Conservation (phyloP, 345 rosid species). For the Pugionium dolabratum region DNA sequence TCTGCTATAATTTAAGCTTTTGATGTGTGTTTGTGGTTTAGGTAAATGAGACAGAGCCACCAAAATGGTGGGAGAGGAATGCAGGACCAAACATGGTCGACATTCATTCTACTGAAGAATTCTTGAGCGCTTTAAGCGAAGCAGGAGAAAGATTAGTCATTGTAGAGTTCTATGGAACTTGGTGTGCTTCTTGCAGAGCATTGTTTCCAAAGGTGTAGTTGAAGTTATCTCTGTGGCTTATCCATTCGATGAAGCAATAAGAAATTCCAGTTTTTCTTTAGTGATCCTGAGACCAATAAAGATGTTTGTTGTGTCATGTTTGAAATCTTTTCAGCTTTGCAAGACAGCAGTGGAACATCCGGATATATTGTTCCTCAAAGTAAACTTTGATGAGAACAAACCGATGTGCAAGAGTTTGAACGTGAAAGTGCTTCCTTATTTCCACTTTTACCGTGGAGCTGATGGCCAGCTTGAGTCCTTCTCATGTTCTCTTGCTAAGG, state of each 20-base stretch:
- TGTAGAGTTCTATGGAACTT: constrained; percentile 93
- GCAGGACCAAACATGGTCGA: constrained; percentile 85
- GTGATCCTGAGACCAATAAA: not conserved
- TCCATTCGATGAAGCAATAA: not conserved
- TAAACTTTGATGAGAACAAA: too few relatives aligned
- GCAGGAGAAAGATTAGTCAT: constrained; percentile 85
- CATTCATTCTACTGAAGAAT: constrained; percentile 86
- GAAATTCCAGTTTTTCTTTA: not conserved
- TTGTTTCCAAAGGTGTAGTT: constrained; percentile 70
- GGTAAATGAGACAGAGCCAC: constrained; percentile 60
- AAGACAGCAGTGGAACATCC: constrained; percentile 74
- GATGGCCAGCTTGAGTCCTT: too few relatives aligned
- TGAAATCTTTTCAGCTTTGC: constrained; percentile 58
- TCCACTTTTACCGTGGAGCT: too few relatives aligned
- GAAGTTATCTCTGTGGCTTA: not conserved
- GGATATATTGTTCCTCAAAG: constrained; percentile 45
- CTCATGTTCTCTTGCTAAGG: constrained; percentile 86
- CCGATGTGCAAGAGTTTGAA: too few relatives aligned
- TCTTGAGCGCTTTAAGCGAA: constrained; percentile 66
- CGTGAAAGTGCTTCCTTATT: too few relatives aligned
- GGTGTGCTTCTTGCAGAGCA: constrained; percentile 96
- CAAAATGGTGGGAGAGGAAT: constrained; percentile 94
- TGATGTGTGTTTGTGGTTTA: constrained; percentile 32
- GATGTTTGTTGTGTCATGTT: constrained; percentile 3
- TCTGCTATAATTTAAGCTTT: not conserved